Base-by-base conservation (phyloP, 1,284 basidiomycete species). In the Cutaneotrichosporon sp. region DNA sequence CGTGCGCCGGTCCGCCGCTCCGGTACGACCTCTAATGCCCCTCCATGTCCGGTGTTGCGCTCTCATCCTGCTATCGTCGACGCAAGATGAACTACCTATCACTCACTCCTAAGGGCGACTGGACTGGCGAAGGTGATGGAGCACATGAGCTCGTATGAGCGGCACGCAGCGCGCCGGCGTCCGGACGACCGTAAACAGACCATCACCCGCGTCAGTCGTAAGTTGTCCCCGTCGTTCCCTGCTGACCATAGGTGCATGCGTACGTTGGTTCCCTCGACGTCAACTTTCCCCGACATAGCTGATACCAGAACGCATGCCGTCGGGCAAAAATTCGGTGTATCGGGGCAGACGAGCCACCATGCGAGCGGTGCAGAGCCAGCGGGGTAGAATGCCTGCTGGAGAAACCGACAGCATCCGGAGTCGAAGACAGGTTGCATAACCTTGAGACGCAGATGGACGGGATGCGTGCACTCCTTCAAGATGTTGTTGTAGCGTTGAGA, bases 381-480 rank as follows among this genome's bases (percentile, higher is more conserved):
- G 85, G 85, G 8, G 77, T 88, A 14, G 87, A 88, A 48, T 90
- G 88, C 76, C 78, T 90, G 26, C 88, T 90, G 63, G 88, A 90
- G 71, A 90, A 90, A 63, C 88, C 88, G 46, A 87, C 86, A 86
- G 43, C 39, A 88, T 75, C 17, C 17, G 87, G 87, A 4, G 72
- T 89, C 49, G 88, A 90, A 33, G 55, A 54, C 88, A 87, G 88
- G 45, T 89, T 91, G 59, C 83, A 86, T 58, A 86, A 81, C 66
- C 81, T 91, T 49, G 88, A 91, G 71, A 61, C 79, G 22, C 86
- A 87, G 70, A 87, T 90, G 52, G 79, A 83, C 39, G 77, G 80
- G 20, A 90, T 90, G 46, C 84, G 86, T 60, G 83, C 77, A 52
- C 83, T 82, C 0, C 78, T 91, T n/a, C 75, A 82, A 48, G 88